These are phyloP conservation scores for Fomitopsis pinicola DNA, from an alignment of 1,284 basidiomycete genomes.

Conservation along the genomic window DNA sequence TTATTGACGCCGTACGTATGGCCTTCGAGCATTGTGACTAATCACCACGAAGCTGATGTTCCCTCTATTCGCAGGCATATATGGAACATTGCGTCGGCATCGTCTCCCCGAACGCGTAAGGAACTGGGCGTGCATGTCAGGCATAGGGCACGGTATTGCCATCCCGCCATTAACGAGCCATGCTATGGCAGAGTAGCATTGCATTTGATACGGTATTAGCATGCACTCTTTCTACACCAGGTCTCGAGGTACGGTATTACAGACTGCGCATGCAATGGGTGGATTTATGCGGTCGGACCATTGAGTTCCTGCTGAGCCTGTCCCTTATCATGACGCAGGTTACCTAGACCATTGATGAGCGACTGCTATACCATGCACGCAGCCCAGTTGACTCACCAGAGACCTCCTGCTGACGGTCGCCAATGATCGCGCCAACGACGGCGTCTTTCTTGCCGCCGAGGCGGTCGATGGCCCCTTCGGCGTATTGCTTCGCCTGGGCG, in stretches of 20 bases:
- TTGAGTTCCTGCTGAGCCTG: conserved; percentile 49
- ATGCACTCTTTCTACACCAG: neutral
- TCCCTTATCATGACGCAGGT: conserved; percentile 55
- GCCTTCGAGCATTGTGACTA: too few species aligned
- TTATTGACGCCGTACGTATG: too few species aligned
- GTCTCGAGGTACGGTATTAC: neutral
- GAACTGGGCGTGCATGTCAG: too few species aligned
- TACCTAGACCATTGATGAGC: conserved; percentile 31
- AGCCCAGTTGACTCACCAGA: conserved; percentile 35
- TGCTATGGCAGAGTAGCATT: too few species aligned
- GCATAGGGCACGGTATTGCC: too few species aligned
- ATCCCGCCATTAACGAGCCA: too few species aligned
- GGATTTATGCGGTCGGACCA: conserved; percentile 17
- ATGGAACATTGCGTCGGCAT: too few species aligned
- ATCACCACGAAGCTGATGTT: too few species aligned
- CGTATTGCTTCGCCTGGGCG: conserved; percentile 50
- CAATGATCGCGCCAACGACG: conserved; percentile 26
- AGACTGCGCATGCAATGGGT: too few species aligned
- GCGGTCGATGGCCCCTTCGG: conserved; percentile 56
- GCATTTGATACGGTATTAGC: neutral
- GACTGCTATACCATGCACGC: neutral
- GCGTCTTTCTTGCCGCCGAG: conserved; percentile 60
- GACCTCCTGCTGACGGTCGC: conserved; percentile 61
- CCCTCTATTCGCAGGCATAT: too few species aligned
- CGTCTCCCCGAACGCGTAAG: too few species aligned